phyloP scores from a whole-genome alignment of 331 rosid genomes.

The Malus hybrid region DNA sequence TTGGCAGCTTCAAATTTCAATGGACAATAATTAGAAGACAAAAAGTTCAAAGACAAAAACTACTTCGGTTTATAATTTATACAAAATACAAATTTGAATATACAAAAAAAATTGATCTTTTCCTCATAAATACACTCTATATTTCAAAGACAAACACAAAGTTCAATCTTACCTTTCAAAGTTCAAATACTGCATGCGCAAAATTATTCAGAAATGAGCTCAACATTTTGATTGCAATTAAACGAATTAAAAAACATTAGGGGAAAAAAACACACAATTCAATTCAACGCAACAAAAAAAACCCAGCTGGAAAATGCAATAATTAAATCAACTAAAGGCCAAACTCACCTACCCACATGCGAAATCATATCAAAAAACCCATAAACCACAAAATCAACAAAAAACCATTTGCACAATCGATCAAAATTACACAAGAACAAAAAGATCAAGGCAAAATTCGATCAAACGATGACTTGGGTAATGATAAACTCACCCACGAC shows the following conservation, averaged over 20 bases:
- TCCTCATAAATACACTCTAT: neutral
- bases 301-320: neutral
- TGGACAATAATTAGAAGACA: neutral
- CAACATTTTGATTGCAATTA: neutral
- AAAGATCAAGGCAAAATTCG: neutral
- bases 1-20: neutral
- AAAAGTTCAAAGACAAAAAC: neutral
- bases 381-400: neutral
- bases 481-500: conserved; percentile 74
- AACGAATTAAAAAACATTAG: neutral
- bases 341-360: neutral
- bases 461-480: neutral
- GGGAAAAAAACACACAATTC: neutral
- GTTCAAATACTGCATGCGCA: neutral
- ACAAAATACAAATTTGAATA: neutral
- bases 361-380: neutral
- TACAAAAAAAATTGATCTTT: neutral
- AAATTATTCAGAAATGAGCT: neutral
- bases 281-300: neutral
- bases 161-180: neutral
- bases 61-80: neutral
- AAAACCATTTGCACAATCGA: neutral
- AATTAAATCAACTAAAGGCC: neutral
- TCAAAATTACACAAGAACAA: neutral
- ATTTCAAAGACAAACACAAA: neutral